Evolutionary conservation across 768 basidiomycete genomes (phyloP).

Genomic region (Amylocystis lapponica): DNA sequence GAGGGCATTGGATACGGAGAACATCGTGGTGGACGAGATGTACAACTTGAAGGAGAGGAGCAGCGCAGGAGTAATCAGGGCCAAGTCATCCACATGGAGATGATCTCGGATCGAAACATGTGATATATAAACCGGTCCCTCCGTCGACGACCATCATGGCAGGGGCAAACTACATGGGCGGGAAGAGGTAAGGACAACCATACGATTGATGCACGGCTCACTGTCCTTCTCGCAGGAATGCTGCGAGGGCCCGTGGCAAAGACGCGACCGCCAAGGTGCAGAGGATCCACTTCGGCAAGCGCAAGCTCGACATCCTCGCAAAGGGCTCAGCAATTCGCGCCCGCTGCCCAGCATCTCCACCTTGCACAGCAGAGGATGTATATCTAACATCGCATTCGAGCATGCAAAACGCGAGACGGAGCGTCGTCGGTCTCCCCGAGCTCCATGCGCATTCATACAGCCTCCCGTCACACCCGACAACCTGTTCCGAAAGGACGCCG

Average conservation of each 20-base stretch:
- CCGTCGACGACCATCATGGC: slow-evolving; percentile 47
- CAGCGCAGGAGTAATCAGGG: too few relatives aligned
- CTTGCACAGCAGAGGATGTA: neutral
- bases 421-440: neutral
- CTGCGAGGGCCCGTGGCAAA: slow-evolving; percentile 49
- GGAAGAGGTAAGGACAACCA: slow-evolving; percentile 43
- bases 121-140: too few relatives aligned
- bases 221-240: slow-evolving; percentile 38
- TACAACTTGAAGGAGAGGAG: too few relatives aligned
- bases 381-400: slow-evolving; percentile 19
- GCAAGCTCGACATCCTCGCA: slow-evolving; percentile 49
- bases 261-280: slow-evolving; percentile 51
- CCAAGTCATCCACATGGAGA: neutral
- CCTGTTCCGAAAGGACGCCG: neutral
- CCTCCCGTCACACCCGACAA: neutral
- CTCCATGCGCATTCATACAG: neutral
- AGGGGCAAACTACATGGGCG: slow-evolving; percentile 76
- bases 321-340: slow-evolving; percentile 12
- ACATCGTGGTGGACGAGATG: too few relatives aligned
- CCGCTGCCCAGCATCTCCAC: neutral
- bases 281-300: slow-evolving; percentile 55
- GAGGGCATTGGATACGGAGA: neutral
- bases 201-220: neutral
- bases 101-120: too few relatives aligned
- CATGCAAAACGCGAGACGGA: slow-evolving; percentile 11